Conservation (phyloP, 2,329 filamentous ascomycete genomes). For the Penicillium sp. region DNA sequence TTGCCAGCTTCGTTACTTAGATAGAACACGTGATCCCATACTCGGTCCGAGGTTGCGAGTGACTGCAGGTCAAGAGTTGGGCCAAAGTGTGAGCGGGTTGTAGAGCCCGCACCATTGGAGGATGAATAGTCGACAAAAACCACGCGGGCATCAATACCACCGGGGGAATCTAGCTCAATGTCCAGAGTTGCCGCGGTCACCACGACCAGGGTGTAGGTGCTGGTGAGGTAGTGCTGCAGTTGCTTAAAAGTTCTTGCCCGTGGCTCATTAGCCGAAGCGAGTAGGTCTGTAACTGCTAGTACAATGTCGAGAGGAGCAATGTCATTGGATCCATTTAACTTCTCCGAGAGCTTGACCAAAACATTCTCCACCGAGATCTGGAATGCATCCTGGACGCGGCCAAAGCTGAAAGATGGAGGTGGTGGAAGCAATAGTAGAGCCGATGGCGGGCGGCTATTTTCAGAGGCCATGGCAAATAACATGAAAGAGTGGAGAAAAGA, state of each 20-base stretch:
- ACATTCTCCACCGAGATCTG: conserved; percentile 53
- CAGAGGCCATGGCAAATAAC: conserved; percentile 20
- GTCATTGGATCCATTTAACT: conserved; percentile 28
- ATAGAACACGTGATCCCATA: conserved; percentile 32
- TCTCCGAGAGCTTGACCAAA: conserved; percentile 47
- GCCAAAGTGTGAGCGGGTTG: conserved; percentile 33
- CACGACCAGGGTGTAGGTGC: conserved; percentile 72
- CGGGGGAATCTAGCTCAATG: conserved; percentile 60
- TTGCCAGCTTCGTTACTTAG: conserved; percentile 26
- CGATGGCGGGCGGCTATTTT: conserved; percentile 21
- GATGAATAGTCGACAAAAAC: conserved; percentile 62
- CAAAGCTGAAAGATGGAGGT: conserved; percentile 51
- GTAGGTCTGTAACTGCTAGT: conserved; percentile 59
- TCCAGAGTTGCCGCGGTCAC: conserved; percentile 61
- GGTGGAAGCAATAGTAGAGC: conserved; percentile 59
- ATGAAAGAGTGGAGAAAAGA: conserved; percentile 2
- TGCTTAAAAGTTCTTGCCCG: conserved; percentile 58
- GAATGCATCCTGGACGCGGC: conserved; percentile 56
- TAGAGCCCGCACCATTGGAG: conserved; percentile 1
- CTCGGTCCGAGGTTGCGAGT: conserved; percentile 40
- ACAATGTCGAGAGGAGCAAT: conserved; percentile 53
- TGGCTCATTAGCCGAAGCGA: conserved; percentile 47
- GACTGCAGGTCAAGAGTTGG: conserved; percentile 49
- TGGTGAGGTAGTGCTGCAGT: conserved; percentile 69
- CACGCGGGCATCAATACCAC: conserved; percentile 70